Percentiles rank a stretch among this genome's conserved stretches.
Conservation (phyloP, 345 rosid species). For the Camelina laxa region DNA sequence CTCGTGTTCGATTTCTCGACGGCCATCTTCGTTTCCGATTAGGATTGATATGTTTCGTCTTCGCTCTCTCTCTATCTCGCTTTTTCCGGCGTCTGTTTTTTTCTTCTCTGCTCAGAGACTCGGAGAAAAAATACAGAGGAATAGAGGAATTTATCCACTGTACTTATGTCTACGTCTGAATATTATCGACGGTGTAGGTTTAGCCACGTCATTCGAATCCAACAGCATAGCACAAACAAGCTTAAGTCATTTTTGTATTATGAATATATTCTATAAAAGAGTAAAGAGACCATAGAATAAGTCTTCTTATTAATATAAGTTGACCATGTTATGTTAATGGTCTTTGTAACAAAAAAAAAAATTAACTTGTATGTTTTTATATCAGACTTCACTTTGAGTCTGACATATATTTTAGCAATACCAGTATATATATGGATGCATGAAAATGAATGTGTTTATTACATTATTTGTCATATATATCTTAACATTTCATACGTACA, state of each 20-base stretch:
- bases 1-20: slow-evolving; percentile 45
- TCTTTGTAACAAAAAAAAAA: no score
- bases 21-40: slow-evolving; percentile 50
- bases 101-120: background rate
- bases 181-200: background rate
- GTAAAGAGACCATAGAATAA: background rate
- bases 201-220: slow-evolving; percentile 6
- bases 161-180: slow-evolving; percentile 17
- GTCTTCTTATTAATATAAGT: background rate
- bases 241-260: background rate
- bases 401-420: background rate
- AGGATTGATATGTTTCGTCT: slow-evolving; percentile 8
- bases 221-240: background rate
- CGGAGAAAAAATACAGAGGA: background rate
- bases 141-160: slow-evolving; percentile 1
- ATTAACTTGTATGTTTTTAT: background rate
- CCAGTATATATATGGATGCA: background rate
- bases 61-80: background rate
- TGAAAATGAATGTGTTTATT: no score
- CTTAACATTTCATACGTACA: no score
- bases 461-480: no score
- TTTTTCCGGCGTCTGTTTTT: background rate
- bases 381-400: background rate
- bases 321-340: background rate
- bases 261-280: slow-evolving; percentile 10